Evolutionary conservation across 176 grass and related monocot species (phyloP), one percentile per base, ranked within the genome.

Genomic region (Phoenix dactylifera): DNA sequence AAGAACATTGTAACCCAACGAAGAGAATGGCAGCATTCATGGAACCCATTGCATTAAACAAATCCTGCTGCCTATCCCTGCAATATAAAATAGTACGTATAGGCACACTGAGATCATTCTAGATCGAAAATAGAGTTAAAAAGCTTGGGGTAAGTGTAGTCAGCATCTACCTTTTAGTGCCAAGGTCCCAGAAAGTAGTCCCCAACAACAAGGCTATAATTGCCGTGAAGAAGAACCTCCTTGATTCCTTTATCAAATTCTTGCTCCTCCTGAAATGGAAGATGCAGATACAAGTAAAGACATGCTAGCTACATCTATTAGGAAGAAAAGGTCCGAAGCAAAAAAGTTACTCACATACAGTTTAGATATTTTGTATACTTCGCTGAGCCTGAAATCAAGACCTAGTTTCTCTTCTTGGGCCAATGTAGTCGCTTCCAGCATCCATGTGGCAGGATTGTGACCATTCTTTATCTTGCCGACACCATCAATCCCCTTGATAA

Each of bases 391-490:
- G 48, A 86, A 86, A 19, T 75, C 57, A 4, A 77, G 53, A 16
- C 77, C 83, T 22, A 77, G 61, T 68, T 60, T 53, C 28, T 80
- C 83, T 72, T 86, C 83, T 56, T 86, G 83, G 68, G 83, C 67
- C 25, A 81, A n/a, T n/a, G 77, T 64, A 24, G 77, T 80, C 57
- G 81, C 83, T 80, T 86, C 83, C 68, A 86, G 71, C 83, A 81
- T 86, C 83, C 83, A 86, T 52, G 83, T 86, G 30, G 83, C 83
- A 17, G 83, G 83, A 72, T 86, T 86, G 57, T 86, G 81, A 5
- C 83, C 83, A 6, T 74, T 57, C 72, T 60, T 80, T 57, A 86
- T 86, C 68, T 81, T 86, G 57, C 73, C 77, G 24, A 86, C 83
- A 39, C 73, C 58, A 64, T 71, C 6, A 62, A 86, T 76, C 60